Base-by-base conservation (phyloP, 345 rosid genomes). In the Salix udensis region DNA sequence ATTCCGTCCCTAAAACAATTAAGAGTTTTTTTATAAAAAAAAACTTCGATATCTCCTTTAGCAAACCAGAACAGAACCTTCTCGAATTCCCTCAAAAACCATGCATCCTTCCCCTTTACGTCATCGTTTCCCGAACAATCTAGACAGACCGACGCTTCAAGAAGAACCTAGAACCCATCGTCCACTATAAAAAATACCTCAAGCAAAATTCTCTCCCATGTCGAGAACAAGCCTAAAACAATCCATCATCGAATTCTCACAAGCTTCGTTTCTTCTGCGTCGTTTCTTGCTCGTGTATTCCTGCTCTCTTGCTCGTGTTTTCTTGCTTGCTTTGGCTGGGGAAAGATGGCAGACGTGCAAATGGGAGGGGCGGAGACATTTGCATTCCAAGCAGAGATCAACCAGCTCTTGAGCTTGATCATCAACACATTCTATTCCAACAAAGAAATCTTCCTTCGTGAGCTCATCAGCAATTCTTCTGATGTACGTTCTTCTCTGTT, bases 371-470 rank as follows among this genome's bases (percentile, higher is more conserved):
- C 87, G 0, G 98, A 94, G 90, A 92, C 97, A 31, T 94, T 94
- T 42, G 97, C 98, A 0, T 94, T 94, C 79, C 98, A 94, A 72
- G 97, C 98, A 0, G 96, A 94, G 88, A 94, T 94, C 74, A 94
- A 94, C 82, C 97, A 94, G 87, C 90, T 92, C 28, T 74, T 91
- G 44, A 88, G 94, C 79, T 80, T 92, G 86, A 94, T 94, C 81
- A 94, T 94, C 86, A 94, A 94, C 70, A 94, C 97, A 50, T 94
- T 94, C 85, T 91, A 94, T 85, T 92, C 96, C 85, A 94, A 94
- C 89, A 94, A 92, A 68, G 97, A 91, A 88, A 94, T 94, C 48
- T 90, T 90, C 84, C 90, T 88, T 52, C 94, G 94, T 26, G 94
- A 90, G 65, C 82, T 90, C 44, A 85, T 90, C 67, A 90, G 92